Evolutionary conservation across 225 moss, liverwort and hornwort species (phyloP).

Genomic region (Climacium dendroides): DNA sequence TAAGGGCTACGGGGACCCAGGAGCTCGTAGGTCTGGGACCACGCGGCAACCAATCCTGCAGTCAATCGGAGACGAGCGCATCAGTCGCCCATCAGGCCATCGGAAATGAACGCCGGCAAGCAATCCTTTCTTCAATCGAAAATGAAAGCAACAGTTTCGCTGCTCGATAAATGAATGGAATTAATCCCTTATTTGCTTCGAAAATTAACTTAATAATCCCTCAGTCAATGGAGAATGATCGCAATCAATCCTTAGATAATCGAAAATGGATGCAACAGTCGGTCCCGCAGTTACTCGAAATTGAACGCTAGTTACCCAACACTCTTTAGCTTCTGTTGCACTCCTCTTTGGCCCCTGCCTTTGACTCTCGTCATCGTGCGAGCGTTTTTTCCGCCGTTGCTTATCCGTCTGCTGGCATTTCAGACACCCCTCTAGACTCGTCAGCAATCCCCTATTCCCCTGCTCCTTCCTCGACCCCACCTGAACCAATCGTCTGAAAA

Average conservation of each 20-base stretch:
- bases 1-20: background rate
- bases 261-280: background rate
- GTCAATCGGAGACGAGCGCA: background rate
- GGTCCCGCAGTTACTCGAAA: background rate
- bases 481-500: background rate
- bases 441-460: background rate
- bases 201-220: background rate
- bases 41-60: background rate
- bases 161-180: background rate
- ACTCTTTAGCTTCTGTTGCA: background rate
- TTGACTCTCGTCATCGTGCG: slow-evolving; percentile 2
- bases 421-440: background rate
- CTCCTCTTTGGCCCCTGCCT: background rate
- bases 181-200: too few relatives aligned
- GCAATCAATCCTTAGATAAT: background rate
- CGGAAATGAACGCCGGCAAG: background rate
- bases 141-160: background rate
- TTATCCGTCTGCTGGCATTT: slow-evolving; percentile 2
- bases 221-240: background rate
- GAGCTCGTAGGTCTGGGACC: slow-evolving; percentile 1
- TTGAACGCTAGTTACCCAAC: background rate
- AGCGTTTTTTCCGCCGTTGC: background rate
- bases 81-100: background rate
- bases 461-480: background rate
- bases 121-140: background rate